Conservation (phyloP, 2,329 filamentous ascomycete genomes). For the Colletotrichum salicis region DNA sequence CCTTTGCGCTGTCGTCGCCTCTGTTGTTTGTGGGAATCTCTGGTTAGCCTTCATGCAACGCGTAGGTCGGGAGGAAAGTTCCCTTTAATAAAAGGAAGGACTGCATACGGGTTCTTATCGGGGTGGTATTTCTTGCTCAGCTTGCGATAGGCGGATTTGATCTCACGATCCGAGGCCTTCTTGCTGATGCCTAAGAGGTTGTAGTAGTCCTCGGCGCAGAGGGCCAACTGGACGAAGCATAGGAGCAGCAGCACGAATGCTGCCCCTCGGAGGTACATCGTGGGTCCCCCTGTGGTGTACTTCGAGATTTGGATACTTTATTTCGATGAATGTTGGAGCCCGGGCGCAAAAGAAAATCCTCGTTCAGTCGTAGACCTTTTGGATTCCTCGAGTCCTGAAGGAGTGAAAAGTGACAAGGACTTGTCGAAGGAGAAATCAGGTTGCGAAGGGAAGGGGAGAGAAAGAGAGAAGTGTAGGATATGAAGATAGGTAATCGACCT, state of each 20-base stretch:
- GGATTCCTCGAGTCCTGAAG: background rate
- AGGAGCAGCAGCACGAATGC: conserved; percentile 62
- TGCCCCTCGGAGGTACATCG: conserved; percentile 64
- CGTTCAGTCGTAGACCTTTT: background rate
- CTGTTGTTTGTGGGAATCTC: conserved; percentile 52
- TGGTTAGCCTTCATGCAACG: background rate
- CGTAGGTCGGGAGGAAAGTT: background rate
- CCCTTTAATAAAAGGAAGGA: background rate
- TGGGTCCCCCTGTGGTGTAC: conserved; percentile 38
- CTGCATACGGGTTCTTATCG: conserved; percentile 91
- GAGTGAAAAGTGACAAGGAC: conserved; percentile 18
- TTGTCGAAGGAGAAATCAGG: background rate
- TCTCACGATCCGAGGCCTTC: conserved; percentile 83
- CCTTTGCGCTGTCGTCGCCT: conserved; percentile 80
- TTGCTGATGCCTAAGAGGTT: conserved; percentile 85
- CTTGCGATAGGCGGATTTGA: conserved; percentile 92
- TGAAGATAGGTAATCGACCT: conserved; percentile 5
- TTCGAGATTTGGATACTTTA: background rate
- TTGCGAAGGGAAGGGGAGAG: background rate
- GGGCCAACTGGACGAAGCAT: conserved; percentile 62
- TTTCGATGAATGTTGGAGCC: background rate
- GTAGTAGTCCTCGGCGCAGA: conserved; percentile 80
- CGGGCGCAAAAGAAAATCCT: background rate
- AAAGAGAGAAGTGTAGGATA: background rate
- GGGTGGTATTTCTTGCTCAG: conserved; percentile 97